Base-by-base conservation (phyloP, 352 stramenopile species). In the Pythium aquatile region DNA sequence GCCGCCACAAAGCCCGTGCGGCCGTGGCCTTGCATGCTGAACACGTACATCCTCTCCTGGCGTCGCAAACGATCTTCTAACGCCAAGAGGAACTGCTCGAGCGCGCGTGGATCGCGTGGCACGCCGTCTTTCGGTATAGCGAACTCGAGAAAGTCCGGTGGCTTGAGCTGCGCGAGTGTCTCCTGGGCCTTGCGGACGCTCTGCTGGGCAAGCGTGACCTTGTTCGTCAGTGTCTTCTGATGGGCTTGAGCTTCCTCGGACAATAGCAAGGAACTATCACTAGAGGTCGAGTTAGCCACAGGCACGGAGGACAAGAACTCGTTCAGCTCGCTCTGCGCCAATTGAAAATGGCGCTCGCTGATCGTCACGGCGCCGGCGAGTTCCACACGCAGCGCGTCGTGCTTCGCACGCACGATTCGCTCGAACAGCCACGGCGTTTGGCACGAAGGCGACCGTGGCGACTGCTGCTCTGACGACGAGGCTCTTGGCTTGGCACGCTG, bases 21-120 rank as follows among this genome's bases (percentile, higher is more conserved):
- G 5, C 83, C 84, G 28, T 85, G 83, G n/a, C 84, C 84, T 8
- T 83, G 66, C 42, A 70, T 72, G 65, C 83, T 93, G 66, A 95
- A 95, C 2, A 91, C 57, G 59, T 89, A 93, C 13, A 95, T n/a
- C 52, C 78, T 86, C 51, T 87, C 73, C 7, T 74, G 68, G 0
- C 46, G 60, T 30, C 84, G 83, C 24, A 95, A 61, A 4, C 72
- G 68, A 7, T 70, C 58, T 58, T 95, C 86, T 10, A 93, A 54
- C 0, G 24, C 13, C 5, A 69, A 13, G 17, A 88, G 49, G 20
- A 87, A 76, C 13, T 29, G 5, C 8, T 77, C 55, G 7, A 88
- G 20, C 13, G 63, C 32, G 8, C 72, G 14, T 0, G 20, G n/a
- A 24, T 73, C 61, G 5, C 42, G 39, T 1, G 75, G 67, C 1